These are phyloP conservation scores for Mycena albidolilacea DNA, from an alignment of 768 basidiomycete species.

Conservation along the genomic window DNA sequence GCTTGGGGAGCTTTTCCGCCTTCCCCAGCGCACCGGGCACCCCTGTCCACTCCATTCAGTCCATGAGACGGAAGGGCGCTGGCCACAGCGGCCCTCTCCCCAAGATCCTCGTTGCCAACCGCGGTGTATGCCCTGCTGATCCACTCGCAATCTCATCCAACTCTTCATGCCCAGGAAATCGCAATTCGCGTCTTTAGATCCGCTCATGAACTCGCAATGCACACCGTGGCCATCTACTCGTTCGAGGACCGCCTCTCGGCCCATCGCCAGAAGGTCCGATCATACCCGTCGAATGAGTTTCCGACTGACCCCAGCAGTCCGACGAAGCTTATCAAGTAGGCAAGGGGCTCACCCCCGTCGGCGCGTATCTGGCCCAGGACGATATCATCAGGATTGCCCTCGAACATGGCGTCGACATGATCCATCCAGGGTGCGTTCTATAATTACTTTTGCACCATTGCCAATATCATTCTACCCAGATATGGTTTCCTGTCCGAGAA, in stretches of 20 bases:
- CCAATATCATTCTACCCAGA: slow-evolving; percentile 55
- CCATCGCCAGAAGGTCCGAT: slow-evolving; percentile 92
- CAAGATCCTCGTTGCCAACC: slow-evolving; percentile 93
- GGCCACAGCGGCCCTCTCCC: slow-evolving; percentile 93
- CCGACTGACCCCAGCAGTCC: slow-evolving; percentile 66
- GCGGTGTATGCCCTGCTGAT: slow-evolving; percentile 73
- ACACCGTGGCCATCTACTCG: slow-evolving; percentile 98
- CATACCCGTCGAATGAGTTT: not conserved
- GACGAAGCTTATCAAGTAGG: slow-evolving; percentile 99
- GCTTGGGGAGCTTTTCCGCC: slow-evolving; percentile 68
- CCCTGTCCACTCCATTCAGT: slow-evolving; percentile 91
- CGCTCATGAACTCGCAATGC: slow-evolving; percentile 98
- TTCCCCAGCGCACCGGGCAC: slow-evolving; percentile 87
- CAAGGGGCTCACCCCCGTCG: slow-evolving; percentile 95
- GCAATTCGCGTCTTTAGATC: slow-evolving; percentile 99
- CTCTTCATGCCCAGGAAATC: slow-evolving; percentile 80
- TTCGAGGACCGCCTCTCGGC: slow-evolving; percentile 97
- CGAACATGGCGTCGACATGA: slow-evolving; percentile 99
- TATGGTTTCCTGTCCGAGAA: slow-evolving; percentile 99
- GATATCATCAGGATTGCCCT: slow-evolving; percentile 97
- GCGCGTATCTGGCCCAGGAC: slow-evolving; percentile 96
- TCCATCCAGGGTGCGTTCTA: slow-evolving; percentile 89
- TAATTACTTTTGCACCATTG: slow-evolving; percentile 8
- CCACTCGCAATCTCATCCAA: slow-evolving; percentile 25
- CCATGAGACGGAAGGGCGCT: slow-evolving; percentile 91